Evolutionary conservation across 140 eudicot species (phyloP), one percentile per base, ranked within the genome.

Genomic region (Ambrosia hybrid): DNA sequence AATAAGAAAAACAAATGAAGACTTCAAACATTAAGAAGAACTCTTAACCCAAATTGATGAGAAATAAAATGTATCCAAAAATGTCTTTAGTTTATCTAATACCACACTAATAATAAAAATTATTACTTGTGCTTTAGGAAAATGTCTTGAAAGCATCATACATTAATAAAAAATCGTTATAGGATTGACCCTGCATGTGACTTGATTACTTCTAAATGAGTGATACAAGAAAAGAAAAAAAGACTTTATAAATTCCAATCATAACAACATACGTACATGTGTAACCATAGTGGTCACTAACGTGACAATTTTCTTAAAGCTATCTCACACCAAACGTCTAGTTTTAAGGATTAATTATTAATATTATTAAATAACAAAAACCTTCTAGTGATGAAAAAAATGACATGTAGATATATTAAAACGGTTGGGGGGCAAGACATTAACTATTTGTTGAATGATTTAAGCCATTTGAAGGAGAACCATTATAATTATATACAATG

Each of bases 381-480:
- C 26, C 6, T n/a, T 51, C 6, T 16, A 16, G 13, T 51, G 56
- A 53, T 73, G 41, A 46, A 64, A 51, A 51, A 61, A 62, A 8
- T 30, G 30, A 68, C 74, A 14, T 30, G 48, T 30, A 60, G 6
- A 56, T 33, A 67, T 68, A 45, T 57, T 74, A 52, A 74, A 51
- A 52, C n/a, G 43, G 30, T 62, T 53, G n/a, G n/a, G 73, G 79
- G 67, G 8, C 37, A 65, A 15, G 13, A 43, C n/a, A 60, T 59
- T 34, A 49, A 60, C 43, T 14, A 30, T 71, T 14, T 60, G 8
- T 62, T 70, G 49, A 52, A 62, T 52, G 37, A 41, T 58, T 63
- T 71, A 78, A 33, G 21, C 78, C 37, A 72, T 5, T 71, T 71
- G 82, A 55, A 71, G 64, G 63, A 76, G 78, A 67, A 67, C 63